phyloP scores from a whole-genome alignment of 306 rosid genomes.

The Prunus dulcis region DNA sequence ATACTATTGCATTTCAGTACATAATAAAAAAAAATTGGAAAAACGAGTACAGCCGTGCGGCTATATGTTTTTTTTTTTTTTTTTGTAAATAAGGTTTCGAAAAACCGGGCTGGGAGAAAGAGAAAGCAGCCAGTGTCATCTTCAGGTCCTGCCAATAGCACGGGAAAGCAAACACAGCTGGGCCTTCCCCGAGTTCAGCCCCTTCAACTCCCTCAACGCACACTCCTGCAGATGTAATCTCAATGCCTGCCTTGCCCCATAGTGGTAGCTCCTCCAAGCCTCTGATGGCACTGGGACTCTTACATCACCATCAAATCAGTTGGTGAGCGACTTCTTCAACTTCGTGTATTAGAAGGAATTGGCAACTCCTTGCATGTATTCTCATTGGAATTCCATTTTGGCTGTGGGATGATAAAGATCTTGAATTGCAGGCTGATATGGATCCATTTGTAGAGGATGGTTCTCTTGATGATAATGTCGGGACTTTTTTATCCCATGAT shows the following conservation, averaged over 20 bases:
- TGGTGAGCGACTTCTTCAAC: conserved; percentile 58
- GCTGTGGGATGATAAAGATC: conserved; percentile 99
- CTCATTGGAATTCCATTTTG: conserved; percentile 93
- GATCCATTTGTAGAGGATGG: conserved; percentile 96
- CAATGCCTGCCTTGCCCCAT: conserved; percentile 91
- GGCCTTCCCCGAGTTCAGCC: conserved; percentile 97
- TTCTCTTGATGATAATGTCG: conserved; percentile 90
- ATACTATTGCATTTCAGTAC: too few relatives aligned
- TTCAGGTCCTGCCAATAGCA: conserved; percentile 97
- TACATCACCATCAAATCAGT: conserved; percentile 88
- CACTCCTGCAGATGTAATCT: conserved; percentile 94
- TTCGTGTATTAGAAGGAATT: conserved; percentile 41
- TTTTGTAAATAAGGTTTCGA: conserved; percentile 53
- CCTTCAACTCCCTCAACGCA: conserved; percentile 98
- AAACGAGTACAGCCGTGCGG: too few relatives aligned
- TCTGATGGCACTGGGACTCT: conserved; percentile 77
- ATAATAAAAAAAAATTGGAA: too few relatives aligned
- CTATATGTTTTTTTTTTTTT: too few relatives aligned
- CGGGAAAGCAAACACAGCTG: conserved; percentile 94
- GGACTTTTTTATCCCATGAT: conserved; percentile 95
- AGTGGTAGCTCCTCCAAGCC: conserved; percentile 88
- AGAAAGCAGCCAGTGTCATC: conserved; percentile 94
- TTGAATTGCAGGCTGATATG: conserved; percentile 99
- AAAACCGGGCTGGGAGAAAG: conserved; percentile 94
- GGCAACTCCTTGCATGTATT: conserved; percentile 52